Percentiles rank a stretch among this genome's conserved stretches.
Conservation (phyloP, 768 basidiomycete genomes). For the Lactifluus volemus region DNA sequence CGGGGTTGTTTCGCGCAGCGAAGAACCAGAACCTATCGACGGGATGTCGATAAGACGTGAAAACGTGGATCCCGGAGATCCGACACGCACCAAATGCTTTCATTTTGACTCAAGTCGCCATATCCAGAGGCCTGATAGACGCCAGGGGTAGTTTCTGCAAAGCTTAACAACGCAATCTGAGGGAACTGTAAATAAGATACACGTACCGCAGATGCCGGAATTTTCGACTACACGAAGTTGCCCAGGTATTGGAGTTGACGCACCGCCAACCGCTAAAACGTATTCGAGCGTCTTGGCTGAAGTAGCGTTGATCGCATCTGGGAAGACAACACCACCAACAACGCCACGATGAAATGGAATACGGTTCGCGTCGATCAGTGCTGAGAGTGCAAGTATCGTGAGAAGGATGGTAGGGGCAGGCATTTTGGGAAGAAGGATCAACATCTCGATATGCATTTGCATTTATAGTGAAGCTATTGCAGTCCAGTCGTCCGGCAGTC, state of each 20-base stretch:
- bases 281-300: not conserved
- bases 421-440: conserved; percentile 15
- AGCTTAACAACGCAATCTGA: not conserved
- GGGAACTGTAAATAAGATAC: not conserved
- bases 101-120: conserved; percentile 45
- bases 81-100: conserved; percentile 45
- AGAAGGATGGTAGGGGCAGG: conserved; percentile 9
- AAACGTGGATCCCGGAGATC: not conserved
- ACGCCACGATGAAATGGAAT: conserved; percentile 45
- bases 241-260: conserved; percentile 30
- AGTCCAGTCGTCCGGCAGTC: not conserved
- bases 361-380: conserved; percentile 28
- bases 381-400: conserved; percentile 18
- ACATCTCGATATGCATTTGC: not conserved
- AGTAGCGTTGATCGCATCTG: not conserved
- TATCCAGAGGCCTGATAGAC: conserved; percentile 59
- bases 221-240: conserved; percentile 50
- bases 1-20: conserved; percentile 50
- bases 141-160: conserved; percentile 45
- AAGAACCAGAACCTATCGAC: conserved; percentile 59
- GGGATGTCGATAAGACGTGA: not conserved
- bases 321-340: conserved; percentile 34
- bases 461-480: not conserved
- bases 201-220: conserved; percentile 49
- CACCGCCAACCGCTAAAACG: not conserved